Conservation (phyloP, 2,329 filamentous ascomycete genomes). For the Elsinoe ampelina region DNA sequence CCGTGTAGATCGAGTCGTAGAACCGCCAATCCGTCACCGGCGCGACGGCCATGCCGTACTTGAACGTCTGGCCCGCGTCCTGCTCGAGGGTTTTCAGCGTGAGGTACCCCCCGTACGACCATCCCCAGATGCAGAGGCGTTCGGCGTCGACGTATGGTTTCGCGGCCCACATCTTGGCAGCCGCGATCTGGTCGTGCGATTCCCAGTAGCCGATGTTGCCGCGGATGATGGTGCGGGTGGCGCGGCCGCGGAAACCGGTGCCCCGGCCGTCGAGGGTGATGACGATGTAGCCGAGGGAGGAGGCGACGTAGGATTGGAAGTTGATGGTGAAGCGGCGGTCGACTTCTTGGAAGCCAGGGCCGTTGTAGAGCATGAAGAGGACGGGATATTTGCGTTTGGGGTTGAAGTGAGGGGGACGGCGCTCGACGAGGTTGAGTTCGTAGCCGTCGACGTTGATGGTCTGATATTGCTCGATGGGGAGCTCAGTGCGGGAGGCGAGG, state of each 20-base stretch:
- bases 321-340: slow-evolving; percentile 71
- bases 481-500: slow-evolving; percentile 63
- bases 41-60: slow-evolving; percentile 95
- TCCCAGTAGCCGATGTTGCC: slow-evolving; percentile 79
- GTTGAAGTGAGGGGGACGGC: slow-evolving; percentile 81
- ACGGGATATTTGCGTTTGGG: slow-evolving; percentile 80
- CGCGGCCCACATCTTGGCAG: slow-evolving; percentile 71
- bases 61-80: slow-evolving; percentile 82
- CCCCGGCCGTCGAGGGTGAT: slow-evolving; percentile 91
- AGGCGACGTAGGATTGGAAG: slow-evolving; percentile 83
- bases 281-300: slow-evolving; percentile 80
- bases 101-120: slow-evolving; percentile 95
- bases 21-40: slow-evolving; percentile 98
- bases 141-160: slow-evolving; percentile 75
- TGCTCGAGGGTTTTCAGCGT: slow-evolving; percentile 89
- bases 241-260: slow-evolving; percentile 81
- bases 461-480: slow-evolving; percentile 74
- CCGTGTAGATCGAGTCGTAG: slow-evolving; percentile 89
- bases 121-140: slow-evolving; percentile 91
- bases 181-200: slow-evolving; percentile 80
- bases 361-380: slow-evolving; percentile 89
- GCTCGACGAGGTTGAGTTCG: slow-evolving; percentile 65
- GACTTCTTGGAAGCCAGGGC: slow-evolving; percentile 86
- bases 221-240: slow-evolving; percentile 70
- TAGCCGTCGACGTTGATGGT: slow-evolving; percentile 77